Evolutionary conservation across 768 basidiomycete species (phyloP).

Genomic region (Psilocybe sp.): DNA sequence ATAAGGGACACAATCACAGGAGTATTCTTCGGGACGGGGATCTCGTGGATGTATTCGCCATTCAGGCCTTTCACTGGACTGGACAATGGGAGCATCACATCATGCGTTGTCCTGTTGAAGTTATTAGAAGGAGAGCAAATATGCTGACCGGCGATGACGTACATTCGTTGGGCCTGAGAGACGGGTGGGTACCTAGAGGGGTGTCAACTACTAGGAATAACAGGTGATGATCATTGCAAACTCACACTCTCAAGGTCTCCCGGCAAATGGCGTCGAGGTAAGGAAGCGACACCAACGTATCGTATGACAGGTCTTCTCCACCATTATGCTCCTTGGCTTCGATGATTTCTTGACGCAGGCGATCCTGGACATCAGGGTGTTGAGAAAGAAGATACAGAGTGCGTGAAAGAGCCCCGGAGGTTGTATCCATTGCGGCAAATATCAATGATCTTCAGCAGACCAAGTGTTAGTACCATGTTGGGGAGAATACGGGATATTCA

Average conservation of each 20-base stretch:
- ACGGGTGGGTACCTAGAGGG: constrained; percentile 10
- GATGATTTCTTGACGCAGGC: constrained; percentile 31
- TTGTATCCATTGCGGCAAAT: constrained; percentile 42
- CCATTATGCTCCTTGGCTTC: constrained; percentile 21
- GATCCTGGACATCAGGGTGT: constrained; percentile 36
- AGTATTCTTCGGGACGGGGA: constrained; percentile 38
- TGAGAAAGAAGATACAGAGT: constrained; percentile 29
- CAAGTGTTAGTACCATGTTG: neutral
- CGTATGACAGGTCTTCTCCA: constrained; percentile 28
- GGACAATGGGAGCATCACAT: constrained; percentile 39
- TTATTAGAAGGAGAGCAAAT: neutral
- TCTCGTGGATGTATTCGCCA: constrained; percentile 32
- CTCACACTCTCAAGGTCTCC: constrained; percentile 37
- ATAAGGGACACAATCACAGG: constrained; percentile 34
- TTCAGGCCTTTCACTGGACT: constrained; percentile 32
- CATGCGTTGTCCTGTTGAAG: constrained; percentile 28
- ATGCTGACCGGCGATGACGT: neutral
- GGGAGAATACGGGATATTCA: neutral
- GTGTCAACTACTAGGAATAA: too few relatives aligned
- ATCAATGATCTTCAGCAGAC: constrained; percentile 27
- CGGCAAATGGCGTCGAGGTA: constrained; percentile 39
- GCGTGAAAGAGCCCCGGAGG: constrained; percentile 32
- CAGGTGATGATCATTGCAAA: neutral
- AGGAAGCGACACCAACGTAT: constrained; percentile 31
- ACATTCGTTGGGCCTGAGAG: constrained; percentile 9